Evolutionary conservation across 352 stramenopile genomes (phyloP).

Genomic region (Phytophthora agathidicida): DNA sequence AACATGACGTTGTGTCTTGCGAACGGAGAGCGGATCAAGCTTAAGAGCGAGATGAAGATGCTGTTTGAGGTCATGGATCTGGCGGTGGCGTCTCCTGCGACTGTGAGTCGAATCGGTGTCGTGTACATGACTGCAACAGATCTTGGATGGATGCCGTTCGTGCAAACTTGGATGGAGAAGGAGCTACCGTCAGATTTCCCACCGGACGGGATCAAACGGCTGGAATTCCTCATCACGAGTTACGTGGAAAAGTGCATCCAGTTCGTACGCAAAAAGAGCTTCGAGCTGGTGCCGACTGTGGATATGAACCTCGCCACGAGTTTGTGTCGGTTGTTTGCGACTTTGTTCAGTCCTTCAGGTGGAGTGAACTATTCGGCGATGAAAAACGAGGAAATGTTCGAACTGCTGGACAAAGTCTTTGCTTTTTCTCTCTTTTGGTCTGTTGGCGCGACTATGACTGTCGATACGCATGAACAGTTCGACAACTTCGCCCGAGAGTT

Average conservation of each 20-base stretch:
- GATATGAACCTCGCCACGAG: conserved; percentile 91
- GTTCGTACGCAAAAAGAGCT: conserved; percentile 78
- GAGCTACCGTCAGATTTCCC: conserved; percentile 55
- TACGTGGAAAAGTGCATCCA: conserved; percentile 78
- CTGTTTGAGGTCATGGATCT: conserved; percentile 96
- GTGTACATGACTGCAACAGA: conserved; percentile 86
- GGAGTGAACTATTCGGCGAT: conserved; percentile 29
- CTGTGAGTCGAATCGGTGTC: conserved; percentile 80
- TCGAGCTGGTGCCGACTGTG: conserved; percentile 88
- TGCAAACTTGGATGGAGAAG: conserved; percentile 90
- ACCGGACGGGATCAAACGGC: conserved; percentile 37
- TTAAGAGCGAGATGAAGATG: conserved; percentile 92
- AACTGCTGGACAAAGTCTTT: conserved; percentile 83
- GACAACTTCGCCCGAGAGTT: conserved; percentile 80
- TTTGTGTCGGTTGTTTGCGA: conserved; percentile 88
- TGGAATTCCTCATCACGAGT: conserved; percentile 55
- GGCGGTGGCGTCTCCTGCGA: conserved; percentile 90
- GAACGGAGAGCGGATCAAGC: conserved; percentile 93
- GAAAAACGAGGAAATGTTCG: conserved; percentile 50
- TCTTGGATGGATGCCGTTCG: conserved; percentile 90
- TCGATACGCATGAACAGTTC: conserved; percentile 75
- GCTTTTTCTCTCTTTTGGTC: conserved; percentile 93
- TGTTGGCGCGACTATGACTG: conserved; percentile 84
- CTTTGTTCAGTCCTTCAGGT: conserved; percentile 65
- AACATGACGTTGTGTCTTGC: conserved; percentile 95